Evolutionary conservation across 192 early-diverging fungal species (phyloP), one percentile per base, ranked within the genome.

Genomic region (Coemansia sp.): DNA sequence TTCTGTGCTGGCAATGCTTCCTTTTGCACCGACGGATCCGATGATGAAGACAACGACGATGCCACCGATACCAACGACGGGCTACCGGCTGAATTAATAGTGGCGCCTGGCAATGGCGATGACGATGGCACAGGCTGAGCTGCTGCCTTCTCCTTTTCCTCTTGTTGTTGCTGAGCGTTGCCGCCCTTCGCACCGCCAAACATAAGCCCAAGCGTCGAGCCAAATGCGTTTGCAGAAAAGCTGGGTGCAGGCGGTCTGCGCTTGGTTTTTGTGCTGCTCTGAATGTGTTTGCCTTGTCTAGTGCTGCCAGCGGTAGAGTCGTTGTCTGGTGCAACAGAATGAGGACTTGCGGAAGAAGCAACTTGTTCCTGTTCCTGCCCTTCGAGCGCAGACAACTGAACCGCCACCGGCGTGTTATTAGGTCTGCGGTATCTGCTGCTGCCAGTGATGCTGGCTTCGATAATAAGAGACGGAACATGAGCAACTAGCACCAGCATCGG

Each of bases 121-220:
- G 32, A 32, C 43, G 13, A 15, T 45, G 43, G 16, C 19, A 8
- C 5, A 18, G 47, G 5, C 0, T 49, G 47, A 0, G 5, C 19
- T 16, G 47, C 4, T 18, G 7, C 19, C 5, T 49, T n/a, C 0
- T 6, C 6, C 47, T 18, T 49, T 0, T 49, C 47, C 13, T 6
- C 6, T 5, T 49, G 47, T 18, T 49, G 47, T 49, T 49, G 47
- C 7, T 32, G 11, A 16, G 16, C 6, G 5, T 26, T 43, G 54
- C 52, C 40, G 52, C 68, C 46, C n/a, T n/a, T 56, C 43, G 43
- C 46, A 1, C 43, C 57, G 51, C 63, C 74, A 81, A 81, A 76
- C 71, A 76, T 70, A 22, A 81, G 58, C 6, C 79, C 79, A 5
- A 81, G 63, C 3, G 71, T 81, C 2, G 74, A 67, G 11, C 79